phyloP scores from a whole-genome alignment of 495 filamentous ascomycete genomes.

The Talaromyces liani region DNA sequence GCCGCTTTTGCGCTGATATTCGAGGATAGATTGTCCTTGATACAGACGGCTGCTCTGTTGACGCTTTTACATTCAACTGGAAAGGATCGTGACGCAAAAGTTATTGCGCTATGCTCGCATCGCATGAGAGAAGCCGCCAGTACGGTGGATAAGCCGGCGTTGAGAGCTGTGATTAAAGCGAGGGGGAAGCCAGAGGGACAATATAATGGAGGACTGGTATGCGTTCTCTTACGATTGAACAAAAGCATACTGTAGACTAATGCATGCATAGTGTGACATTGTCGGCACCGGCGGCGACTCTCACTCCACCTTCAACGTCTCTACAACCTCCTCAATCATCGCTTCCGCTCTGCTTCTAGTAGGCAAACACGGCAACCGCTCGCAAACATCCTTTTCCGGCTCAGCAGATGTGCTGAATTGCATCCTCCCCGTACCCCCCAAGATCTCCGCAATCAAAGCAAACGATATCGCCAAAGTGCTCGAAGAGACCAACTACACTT shows the following conservation, averaged over 20 bases:
- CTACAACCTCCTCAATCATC: slow-evolving; percentile 87
- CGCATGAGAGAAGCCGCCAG: slow-evolving; percentile 64
- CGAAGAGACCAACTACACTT: slow-evolving; percentile 75
- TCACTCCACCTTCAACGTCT: slow-evolving; percentile 97
- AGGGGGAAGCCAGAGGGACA: slow-evolving; percentile 54
- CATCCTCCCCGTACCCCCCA: slow-evolving; percentile 60
- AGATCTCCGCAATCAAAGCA: slow-evolving; percentile 64
- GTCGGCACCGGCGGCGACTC: slow-evolving; percentile 96
- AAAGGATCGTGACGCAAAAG: slow-evolving; percentile 65
- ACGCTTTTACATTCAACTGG: slow-evolving; percentile 85
- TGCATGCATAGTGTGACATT: slow-evolving; percentile 68
- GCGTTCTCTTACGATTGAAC: slow-evolving; percentile 11
- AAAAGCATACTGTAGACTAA: neutral
- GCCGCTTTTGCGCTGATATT: slow-evolving; percentile 83
- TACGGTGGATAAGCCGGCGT: slow-evolving; percentile 51
- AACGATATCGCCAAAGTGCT: slow-evolving; percentile 63
- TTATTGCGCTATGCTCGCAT: slow-evolving; percentile 68
- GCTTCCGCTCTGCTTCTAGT: slow-evolving; percentile 74
- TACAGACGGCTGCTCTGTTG: slow-evolving; percentile 77
- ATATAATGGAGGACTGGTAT: slow-evolving; percentile 64
- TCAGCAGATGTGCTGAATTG: slow-evolving; percentile 84
- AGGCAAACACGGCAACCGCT: slow-evolving; percentile 92
- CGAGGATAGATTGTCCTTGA: slow-evolving; percentile 69
- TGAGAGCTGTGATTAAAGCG: slow-evolving; percentile 49
- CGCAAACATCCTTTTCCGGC: slow-evolving; percentile 92